A percentile compares a stretch with the other conserved stretches of the same genome.
Evolutionary conservation across 805 yeast species (phyloP).

Genomic region (Zygosaccharomyces gambellarensis): DNA sequence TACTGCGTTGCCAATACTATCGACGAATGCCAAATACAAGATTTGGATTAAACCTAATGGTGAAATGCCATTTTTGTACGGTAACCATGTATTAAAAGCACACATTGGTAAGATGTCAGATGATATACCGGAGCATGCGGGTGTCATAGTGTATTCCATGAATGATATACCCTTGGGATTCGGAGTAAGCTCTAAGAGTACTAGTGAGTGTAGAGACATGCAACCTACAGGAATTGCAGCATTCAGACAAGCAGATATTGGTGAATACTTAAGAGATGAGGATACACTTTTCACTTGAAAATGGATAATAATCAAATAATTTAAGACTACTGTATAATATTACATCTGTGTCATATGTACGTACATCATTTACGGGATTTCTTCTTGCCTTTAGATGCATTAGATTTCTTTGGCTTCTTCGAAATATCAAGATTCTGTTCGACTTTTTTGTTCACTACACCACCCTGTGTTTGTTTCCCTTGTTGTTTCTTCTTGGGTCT

Average conservation of each 20-base stretch:
- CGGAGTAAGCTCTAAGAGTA: conserved; percentile 90
- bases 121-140: conserved; percentile 97
- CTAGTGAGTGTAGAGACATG: conserved; percentile 77
- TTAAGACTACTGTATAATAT: conserved; percentile 7
- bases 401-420: conserved; percentile 17
- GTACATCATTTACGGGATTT: conserved; percentile 23
- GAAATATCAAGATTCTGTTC: conserved; percentile 33
- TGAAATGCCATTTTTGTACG: conserved; percentile 96
- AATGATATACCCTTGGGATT: conserved; percentile 89
- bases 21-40: conserved; percentile 87
- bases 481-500: conserved; percentile 62
- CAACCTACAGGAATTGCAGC: conserved; percentile 95
- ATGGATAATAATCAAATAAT: background rate
- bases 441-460: conserved; percentile 42
- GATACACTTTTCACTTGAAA: conserved; percentile 81
- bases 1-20: conserved; percentile 78
- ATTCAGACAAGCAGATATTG: conserved; percentile 95
- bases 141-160: conserved; percentile 89
- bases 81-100: conserved; percentile 93
- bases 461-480: conserved; percentile 59
- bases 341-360: conserved; percentile 5
- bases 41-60: conserved; percentile 96
- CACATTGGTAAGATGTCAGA: conserved; percentile 96
- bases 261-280: conserved; percentile 96
- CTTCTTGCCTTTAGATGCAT: conserved; percentile 18